Base-by-base conservation (phyloP, 176 grass and related monocot genomes). In the Eleusine indica region DNA sequence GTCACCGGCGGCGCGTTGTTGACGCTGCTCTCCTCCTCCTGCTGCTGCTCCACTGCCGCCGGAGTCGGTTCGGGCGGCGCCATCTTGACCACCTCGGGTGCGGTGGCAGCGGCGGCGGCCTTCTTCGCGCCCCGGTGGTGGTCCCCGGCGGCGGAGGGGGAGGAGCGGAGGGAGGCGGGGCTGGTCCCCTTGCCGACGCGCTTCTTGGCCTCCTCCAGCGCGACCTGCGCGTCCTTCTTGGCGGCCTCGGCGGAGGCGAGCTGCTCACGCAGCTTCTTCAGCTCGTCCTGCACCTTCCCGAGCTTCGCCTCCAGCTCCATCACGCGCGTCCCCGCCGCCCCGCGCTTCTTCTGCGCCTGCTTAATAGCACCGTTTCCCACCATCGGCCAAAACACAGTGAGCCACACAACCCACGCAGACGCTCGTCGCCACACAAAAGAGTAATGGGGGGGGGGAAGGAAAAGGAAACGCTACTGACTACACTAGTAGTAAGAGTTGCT, bases 211-310 rank as follows among this genome's bases (percentile, higher is more conserved):
- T 92, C 76, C 75, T 91, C 91, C 48, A 98, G 91, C 14, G 96
- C 91, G 80, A 74, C 88, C 78, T 98, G 91, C n/a, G 91, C 93
- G 70, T 98, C 96, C 80, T 90, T 93, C 88, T 98, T 98, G 74
- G 96, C 93, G 0, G 87, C 83, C 74, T 98, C 96, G 6, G 93
- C 93, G 9, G 91, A 91, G 11, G 88, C 87, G 74, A 96, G 91
- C 80, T 99, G 96, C 72, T 96, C 89, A 21, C 79, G 74, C 84
- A 99, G 87, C 87, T 99, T 99, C 91, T 96, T 99, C 30, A 96
- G 89, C 84, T 99, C 91, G 80, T 86, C 97, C 83, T 94, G 91
- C 58, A 94, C 87, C 72, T 90, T 94, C 19, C 89, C 88, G 74
- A 99, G 87, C 86, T 94, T 99, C 1, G 91, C 51, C 84, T 99